A percentile compares a stretch with the other conserved stretches of the same genome.
Conservation (phyloP, 2,329 filamentous ascomycete genomes). For the Thelonectria discophora region DNA sequence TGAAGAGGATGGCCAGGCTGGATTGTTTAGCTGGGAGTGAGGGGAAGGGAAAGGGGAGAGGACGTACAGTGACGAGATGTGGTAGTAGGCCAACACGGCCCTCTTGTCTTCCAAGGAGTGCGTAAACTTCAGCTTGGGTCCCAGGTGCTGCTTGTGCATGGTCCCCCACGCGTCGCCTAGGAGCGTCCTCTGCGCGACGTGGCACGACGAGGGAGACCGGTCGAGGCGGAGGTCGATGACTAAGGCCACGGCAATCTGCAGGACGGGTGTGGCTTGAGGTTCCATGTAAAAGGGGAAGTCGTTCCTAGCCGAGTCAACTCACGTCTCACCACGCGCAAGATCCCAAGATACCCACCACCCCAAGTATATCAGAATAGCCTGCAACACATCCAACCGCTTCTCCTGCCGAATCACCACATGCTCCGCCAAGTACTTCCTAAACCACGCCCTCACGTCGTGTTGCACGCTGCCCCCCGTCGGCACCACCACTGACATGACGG, state of each 20-base stretch:
- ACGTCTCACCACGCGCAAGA: no score
- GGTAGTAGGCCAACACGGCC: constrained; percentile 52
- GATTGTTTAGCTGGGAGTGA: no score
- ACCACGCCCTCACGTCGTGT: constrained; percentile 47
- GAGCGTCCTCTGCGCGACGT: constrained; percentile 41
- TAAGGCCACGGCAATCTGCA: constrained; percentile 52
- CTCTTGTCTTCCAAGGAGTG: constrained; percentile 51
- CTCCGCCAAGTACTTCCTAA: constrained; percentile 49
- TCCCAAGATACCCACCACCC: constrained; percentile 45
- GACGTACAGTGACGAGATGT: constrained; percentile 47
- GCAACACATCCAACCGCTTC: constrained; percentile 48
- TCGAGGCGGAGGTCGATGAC: constrained; percentile 51
- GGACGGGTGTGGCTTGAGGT: constrained; percentile 47
- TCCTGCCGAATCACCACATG: constrained; percentile 51
- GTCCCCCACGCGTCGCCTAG: constrained; percentile 46
- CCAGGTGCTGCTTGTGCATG: constrained; percentile 25
- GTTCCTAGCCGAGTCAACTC: constrained; percentile 41
- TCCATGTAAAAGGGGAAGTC: constrained; percentile 52
- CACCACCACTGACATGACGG: constrained; percentile 46
- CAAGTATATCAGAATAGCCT: constrained; percentile 50
- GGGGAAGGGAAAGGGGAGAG: not conserved
- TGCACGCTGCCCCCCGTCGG: constrained; percentile 47
- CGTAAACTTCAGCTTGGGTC: constrained; percentile 23
- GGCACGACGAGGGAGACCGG: constrained; percentile 37
- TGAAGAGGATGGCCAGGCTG: constrained; percentile 45